Evolutionary conservation across 2,329 filamentous ascomycete species (phyloP), one percentile per base, ranked within the genome.

Genomic region (Alternaria burnsii): DNA sequence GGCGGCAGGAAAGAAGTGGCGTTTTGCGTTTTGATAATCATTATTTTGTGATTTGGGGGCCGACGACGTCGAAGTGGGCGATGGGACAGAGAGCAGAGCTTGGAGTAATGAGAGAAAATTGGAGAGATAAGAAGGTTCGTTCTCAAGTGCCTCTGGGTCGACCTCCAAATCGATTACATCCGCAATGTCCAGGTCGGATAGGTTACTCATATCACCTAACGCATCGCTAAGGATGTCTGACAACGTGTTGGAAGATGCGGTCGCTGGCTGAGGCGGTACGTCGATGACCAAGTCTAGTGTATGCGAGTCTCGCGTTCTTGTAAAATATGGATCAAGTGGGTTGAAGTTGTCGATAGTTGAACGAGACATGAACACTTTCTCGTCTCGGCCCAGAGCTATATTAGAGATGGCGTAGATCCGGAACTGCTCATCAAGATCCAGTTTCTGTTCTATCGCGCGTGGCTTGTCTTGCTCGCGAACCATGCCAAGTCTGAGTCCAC

Each of bases 261-360:
- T 52, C 26, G 71, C 40, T 59, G 76, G 58, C 48, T 68, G 55
- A 58, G 76, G 66, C 55, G 75, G 64, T 55, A 76, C 77, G 68
- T 91, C 89, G 54, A 95, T 77, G 59, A 94, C 84, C 41, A 97
- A 78, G 68, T 97, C 92, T 52, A 97, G 82, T 63, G 89, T 85
- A 57, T 91, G 84, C 4, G 87, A 79, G 71, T 97, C 92, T 47
- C 91, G 87, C 26, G 94, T 84, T 28, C 92, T 87, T 10, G 89
- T 91, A 76, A 97, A 97, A 58, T 94, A 89, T 14, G 93, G 91
- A 77, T 97, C 94, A 22, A 88, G 87, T 36, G 93, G 86, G 66
- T 91, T 89, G 58, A 90, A 88, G 28, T 93, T 88, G 26, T 80
- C 75, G 41, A 84, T 71, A 1, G 94, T 86, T 59, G 93, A 88